Evolutionary conservation across 345 rosid species (phyloP), one percentile per base, ranked within the genome.

Genomic region (Trapa incisa): DNA sequence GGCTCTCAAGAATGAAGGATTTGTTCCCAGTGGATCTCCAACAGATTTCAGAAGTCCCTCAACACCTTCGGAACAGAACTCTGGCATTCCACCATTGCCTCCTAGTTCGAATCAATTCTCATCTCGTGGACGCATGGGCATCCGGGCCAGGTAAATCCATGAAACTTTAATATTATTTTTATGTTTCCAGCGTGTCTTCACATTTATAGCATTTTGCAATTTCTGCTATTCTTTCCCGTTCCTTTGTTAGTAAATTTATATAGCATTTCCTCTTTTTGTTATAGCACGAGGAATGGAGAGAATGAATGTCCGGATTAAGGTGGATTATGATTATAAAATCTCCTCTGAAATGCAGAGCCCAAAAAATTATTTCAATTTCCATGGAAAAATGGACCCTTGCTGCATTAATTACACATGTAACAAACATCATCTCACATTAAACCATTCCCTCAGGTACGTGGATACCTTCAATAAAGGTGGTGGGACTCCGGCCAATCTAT

Each of bases 61-160:
- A 66, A 10, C 67, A 10, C 66, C 80, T 47, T 42, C 80, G 29
- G 96, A 85, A n/a, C 84, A 74, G 74, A 64, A 78, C 66, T 78
- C 83, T 3, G 97, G 93, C 67, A 84, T 85, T 58, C 97, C 97
- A 35, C 97, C 97, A 29, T 79, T 91, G 75, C 93, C 97, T 42
- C 77, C 82, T 5, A 67, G 81, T 73, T 79, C 91, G 62, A 94
- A 89, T 81, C 97, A 91, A 64, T 94, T 91, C 75, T 87, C 96
- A 22, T 91, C 93, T 63, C 99, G 93, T 69, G 96, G 95, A 48
- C 86, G 90, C 13, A 81, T 79, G 84, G 96, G 95, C 71, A 89
- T 91, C 68, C 85, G 97, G 39, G 75, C 97, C 67, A 94, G 99
- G 99, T 91, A 60, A 16, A 6, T 12, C 61, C 48, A 45, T 45